phyloP scores from a whole-genome alignment of 1,284 basidiomycete species.

The Irpex sp. region DNA sequence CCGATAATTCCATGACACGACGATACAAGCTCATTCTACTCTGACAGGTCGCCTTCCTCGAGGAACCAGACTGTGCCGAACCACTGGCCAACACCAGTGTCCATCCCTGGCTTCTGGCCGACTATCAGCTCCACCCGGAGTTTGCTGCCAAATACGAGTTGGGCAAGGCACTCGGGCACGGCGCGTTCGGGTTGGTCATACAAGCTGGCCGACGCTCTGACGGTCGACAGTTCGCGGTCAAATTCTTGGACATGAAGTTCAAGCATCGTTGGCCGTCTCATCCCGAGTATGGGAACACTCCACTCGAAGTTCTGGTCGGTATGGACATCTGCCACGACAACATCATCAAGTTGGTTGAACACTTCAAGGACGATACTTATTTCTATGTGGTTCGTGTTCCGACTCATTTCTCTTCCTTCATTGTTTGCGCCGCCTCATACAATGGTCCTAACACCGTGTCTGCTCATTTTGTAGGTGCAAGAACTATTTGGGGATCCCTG shows the following conservation, averaged over 20 bases:
- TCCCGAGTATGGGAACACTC: neutral
- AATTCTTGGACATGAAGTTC: neutral
- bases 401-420: neutral
- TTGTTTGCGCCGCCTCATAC: neutral
- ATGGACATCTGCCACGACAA: neutral
- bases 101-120: neutral
- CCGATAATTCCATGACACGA: no score
- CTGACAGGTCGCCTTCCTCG: no score
- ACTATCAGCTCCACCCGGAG: neutral
- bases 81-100: no score
- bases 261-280: neutral
- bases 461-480: neutral
- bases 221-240: neutral
- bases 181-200: neutral
- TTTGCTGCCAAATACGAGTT: neutral
- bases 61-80: no score
- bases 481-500: neutral
- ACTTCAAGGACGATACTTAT: neutral
- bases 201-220: neutral
- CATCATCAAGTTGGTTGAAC: neutral
- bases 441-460: no score
- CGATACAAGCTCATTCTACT: no score
- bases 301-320: neutral
- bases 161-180: neutral
- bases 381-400: neutral